These are phyloP conservation scores for Globisporangium perplexum DNA, from an alignment of 352 stramenopile genomes.

Conservation along the genomic window DNA sequence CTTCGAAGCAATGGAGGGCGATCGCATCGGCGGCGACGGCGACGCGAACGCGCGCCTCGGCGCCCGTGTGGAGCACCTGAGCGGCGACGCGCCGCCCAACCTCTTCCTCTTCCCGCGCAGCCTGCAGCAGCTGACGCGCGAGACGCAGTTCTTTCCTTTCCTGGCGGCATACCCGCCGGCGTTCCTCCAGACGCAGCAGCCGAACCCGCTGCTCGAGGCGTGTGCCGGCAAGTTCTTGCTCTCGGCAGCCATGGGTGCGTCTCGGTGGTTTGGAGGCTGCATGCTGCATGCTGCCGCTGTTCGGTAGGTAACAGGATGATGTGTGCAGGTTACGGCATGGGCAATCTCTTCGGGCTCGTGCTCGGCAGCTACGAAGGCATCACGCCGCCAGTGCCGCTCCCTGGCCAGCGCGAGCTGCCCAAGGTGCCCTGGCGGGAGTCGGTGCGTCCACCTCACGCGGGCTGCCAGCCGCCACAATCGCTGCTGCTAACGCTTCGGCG, in stretches of 20 bases:
- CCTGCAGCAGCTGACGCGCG: slow-evolving; percentile 37
- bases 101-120: slow-evolving; percentile 74
- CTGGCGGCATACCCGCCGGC: slow-evolving; percentile 63
- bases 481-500: not conserved
- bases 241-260: slow-evolving; percentile 63
- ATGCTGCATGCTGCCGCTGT: too few relatives aligned
- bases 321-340: slow-evolving; percentile 80
- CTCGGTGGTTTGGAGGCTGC: not conserved
- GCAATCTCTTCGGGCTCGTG: slow-evolving; percentile 71
- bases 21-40: slow-evolving; percentile 3
- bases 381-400: slow-evolving; percentile 69
- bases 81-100: slow-evolving; percentile 54
- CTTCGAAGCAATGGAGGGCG: not conserved
- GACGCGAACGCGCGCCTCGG: slow-evolving; percentile 54
- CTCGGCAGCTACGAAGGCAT: slow-evolving; percentile 85
- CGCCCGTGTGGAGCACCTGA: slow-evolving; percentile 52
- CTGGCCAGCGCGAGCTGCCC: slow-evolving; percentile 70
- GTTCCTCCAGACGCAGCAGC: slow-evolving; percentile 57
- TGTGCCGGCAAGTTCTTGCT: slow-evolving; percentile 80
- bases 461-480: not conserved
- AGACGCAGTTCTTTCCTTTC: slow-evolving; percentile 62
- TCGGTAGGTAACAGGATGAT: too few relatives aligned
- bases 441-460: slow-evolving; percentile 21
- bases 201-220: slow-evolving; percentile 71
- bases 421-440: slow-evolving; percentile 77